Conservation (phyloP, 1,139 yeast species). For the Suhomyces coccinellae region DNA sequence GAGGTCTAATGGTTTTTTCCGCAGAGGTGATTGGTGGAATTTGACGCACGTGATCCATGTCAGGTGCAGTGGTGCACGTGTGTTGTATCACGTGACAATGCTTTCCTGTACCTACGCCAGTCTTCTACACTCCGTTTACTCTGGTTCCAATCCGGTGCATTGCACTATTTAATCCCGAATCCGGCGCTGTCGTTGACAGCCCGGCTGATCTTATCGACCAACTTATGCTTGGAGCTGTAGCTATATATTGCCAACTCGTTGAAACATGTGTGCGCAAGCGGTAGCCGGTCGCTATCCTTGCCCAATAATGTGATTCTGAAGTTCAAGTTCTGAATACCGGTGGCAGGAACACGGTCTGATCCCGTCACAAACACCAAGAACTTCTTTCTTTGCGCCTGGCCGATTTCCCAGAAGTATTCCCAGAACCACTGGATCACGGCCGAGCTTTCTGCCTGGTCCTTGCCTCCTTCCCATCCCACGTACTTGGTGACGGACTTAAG, state of each 20-base stretch:
- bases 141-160: neutral
- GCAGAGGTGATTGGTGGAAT: slow-evolving; percentile 11
- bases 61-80: neutral
- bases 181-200: slow-evolving; percentile 85
- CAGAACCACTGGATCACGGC: slow-evolving; percentile 75
- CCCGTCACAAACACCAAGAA: slow-evolving; percentile 82
- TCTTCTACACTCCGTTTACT: no score
- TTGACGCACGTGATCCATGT: neutral
- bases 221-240: slow-evolving; percentile 53
- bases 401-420: slow-evolving; percentile 59
- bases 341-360: slow-evolving; percentile 88
- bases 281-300: slow-evolving; percentile 55
- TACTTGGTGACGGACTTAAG: slow-evolving; percentile 74
- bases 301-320: slow-evolving; percentile 63
- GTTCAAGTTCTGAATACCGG: slow-evolving; percentile 74
- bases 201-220: slow-evolving; percentile 54
- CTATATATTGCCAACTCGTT: slow-evolving; percentile 80
- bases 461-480: slow-evolving; percentile 51
- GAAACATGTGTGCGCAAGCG: slow-evolving; percentile 91
- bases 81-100: no score
- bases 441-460: slow-evolving; percentile 36
- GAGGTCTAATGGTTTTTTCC: slow-evolving; percentile 13
- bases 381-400: slow-evolving; percentile 53
- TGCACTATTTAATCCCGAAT: slow-evolving; percentile 64
- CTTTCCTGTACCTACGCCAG: no score